phyloP scores from a whole-genome alignment of 2,329 filamentous ascomycete genomes.

The Nannizziopsis arthrosporioides region DNA sequence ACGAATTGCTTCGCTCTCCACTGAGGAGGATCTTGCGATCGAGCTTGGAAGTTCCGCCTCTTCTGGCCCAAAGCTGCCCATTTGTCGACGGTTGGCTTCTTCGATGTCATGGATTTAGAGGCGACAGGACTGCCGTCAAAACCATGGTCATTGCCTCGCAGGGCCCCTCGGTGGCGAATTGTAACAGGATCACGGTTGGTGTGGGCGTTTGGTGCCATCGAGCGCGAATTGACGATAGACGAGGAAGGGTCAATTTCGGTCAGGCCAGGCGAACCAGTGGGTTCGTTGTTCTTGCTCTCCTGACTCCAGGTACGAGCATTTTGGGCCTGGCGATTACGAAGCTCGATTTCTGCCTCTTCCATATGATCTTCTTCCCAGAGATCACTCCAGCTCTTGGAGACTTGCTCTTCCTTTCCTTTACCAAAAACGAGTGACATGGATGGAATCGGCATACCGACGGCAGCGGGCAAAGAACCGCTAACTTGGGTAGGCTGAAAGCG shows the following conservation, averaged over 20 bases:
- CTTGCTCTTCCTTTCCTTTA: conserved; percentile 55
- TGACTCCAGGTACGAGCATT: conserved; percentile 71
- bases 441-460: conserved; percentile 48
- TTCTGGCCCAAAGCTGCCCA: conserved; percentile 82
- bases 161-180: conserved; percentile 55
- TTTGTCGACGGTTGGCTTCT: conserved; percentile 50
- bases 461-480: conserved; percentile 60
- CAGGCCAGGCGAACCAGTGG: conserved; percentile 40
- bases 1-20: conserved; percentile 35
- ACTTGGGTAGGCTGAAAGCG: conserved; percentile 58
- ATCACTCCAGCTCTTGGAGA: conserved; percentile 99
- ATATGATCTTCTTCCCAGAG: conserved; percentile 90
- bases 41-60: conserved; percentile 54
- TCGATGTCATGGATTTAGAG: conserved; percentile 51
- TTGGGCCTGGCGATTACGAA: conserved; percentile 49
- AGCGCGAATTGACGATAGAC: conserved; percentile 40
- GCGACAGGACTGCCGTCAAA: conserved; percentile 3
- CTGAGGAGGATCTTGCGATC: conserved; percentile 43
- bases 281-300: conserved; percentile 49
- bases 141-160: conserved; percentile 51
- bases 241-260: conserved; percentile 43
- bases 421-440: conserved; percentile 73
- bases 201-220: conserved; percentile 29
- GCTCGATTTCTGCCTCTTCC: conserved; percentile 48
- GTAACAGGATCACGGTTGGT: conserved; percentile 41